Percentiles rank a stretch among this genome's conserved stretches.
Conservation (phyloP, 2,329 filamentous ascomycete genomes). For the Pseudogymnoascus sp. region DNA sequence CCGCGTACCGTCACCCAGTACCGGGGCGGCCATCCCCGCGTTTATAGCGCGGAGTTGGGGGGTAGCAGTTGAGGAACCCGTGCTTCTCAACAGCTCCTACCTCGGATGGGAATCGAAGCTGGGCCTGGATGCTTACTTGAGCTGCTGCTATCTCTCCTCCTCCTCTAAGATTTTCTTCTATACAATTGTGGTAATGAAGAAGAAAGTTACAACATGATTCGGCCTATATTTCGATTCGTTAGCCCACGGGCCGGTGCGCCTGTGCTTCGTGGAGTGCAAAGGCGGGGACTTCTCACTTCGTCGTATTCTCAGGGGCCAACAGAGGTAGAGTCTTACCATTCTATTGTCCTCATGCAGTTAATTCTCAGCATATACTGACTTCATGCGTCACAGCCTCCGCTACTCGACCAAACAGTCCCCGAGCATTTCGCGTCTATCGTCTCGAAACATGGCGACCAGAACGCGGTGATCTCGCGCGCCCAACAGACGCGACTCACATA, state of each 20-base stretch:
- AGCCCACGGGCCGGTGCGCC: background rate
- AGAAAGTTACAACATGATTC: background rate
- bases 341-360: background rate
- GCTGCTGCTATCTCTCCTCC: background rate
- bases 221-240: background rate
- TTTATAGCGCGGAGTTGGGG: background rate
- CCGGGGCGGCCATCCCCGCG: background rate
- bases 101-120: background rate
- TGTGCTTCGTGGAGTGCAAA: background rate
- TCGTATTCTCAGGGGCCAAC: background rate
- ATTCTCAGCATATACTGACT: conserved; percentile 9
- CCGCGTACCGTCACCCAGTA: background rate
- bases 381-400: background rate
- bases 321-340: background rate
- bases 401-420: conserved; percentile 61
- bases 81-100: background rate
- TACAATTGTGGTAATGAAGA: background rate
- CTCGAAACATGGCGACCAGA: conserved; percentile 52
- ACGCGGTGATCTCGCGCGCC: conserved; percentile 46
- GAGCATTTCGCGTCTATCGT: conserved; percentile 63
- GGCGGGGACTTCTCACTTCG: background rate
- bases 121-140: conserved; percentile 1
- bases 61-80: background rate
- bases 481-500: conserved; percentile 59
- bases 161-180: background rate